Evolutionary conservation across 1,284 basidiomycete genomes (phyloP).

Genomic region (Papiliotrema fonsecae): DNA sequence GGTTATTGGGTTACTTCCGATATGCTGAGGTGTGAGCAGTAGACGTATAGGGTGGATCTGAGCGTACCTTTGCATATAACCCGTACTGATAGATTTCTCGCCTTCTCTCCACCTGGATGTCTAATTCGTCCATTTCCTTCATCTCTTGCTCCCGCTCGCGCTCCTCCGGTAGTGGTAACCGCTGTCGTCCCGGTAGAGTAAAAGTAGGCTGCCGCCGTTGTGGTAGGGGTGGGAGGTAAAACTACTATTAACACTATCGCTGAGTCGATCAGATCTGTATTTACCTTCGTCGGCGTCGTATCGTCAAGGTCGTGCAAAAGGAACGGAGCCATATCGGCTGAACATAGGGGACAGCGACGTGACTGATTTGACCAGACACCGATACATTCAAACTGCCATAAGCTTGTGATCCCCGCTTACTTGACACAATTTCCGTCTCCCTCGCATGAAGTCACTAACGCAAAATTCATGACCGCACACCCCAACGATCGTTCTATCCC

Average conservation of each 20-base stretch:
- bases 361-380: slow-evolving; percentile 70
- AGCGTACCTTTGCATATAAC: slow-evolving; percentile 71
- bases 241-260: slow-evolving; percentile 46
- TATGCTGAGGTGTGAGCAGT: slow-evolving; percentile 57
- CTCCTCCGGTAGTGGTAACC: slow-evolving; percentile 5
- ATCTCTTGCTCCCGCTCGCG: slow-evolving; percentile 46
- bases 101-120: slow-evolving; percentile 58
- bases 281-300: slow-evolving; percentile 39
- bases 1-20: slow-evolving; percentile 75
- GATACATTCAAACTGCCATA: slow-evolving; percentile 68
- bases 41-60: background rate
- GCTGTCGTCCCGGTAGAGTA: slow-evolving; percentile 14
- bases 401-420: slow-evolving; percentile 7
- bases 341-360: slow-evolving; percentile 68
- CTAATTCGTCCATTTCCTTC: slow-evolving; percentile 59
- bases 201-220: slow-evolving; percentile 12
- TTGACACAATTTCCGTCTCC: no score
- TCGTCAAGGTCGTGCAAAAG: slow-evolving; percentile 62
- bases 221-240: slow-evolving; percentile 64
- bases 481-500: slow-evolving; percentile 72
- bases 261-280: slow-evolving; percentile 6
- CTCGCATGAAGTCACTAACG: slow-evolving; percentile 40
- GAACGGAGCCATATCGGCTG: slow-evolving; percentile 65
- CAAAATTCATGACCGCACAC: slow-evolving; percentile 75
- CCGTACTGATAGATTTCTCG: slow-evolving; percentile 66